These are phyloP conservation scores for Poteriospumella lacustris DNA, from an alignment of 108 stramenopile species.

Conservation along the genomic window DNA sequence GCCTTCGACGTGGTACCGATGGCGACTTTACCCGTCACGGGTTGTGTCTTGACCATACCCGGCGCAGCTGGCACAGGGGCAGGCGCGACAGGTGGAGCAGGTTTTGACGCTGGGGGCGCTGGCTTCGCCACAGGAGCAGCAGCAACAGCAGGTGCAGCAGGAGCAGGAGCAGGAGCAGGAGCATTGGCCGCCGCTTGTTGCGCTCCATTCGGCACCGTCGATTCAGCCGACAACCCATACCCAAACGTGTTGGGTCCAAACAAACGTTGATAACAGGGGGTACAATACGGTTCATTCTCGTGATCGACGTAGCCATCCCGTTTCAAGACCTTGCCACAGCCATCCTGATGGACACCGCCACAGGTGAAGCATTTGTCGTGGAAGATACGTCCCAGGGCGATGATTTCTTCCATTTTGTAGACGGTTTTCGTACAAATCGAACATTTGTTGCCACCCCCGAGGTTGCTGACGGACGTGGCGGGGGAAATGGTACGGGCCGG, in stretches of 20 bases:
- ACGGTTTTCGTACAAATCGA: slow-evolving; percentile 1
- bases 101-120: background rate
- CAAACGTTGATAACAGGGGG: background rate
- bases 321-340: background rate
- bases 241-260: background rate
- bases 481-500: too few relatives aligned
- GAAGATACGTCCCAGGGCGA: background rate
- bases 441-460: too few relatives aligned
- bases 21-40: too few relatives aligned
- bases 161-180: background rate
- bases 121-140: background rate
- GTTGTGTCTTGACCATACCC: background rate
- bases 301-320: slow-evolving; percentile 11
- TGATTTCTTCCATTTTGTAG: background rate
- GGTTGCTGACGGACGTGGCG: too few relatives aligned
- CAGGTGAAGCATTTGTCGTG: slow-evolving; percentile 11
- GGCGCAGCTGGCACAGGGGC: background rate
- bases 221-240: too few relatives aligned
- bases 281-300: background rate
- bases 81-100: background rate
- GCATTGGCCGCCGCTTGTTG: too few relatives aligned
- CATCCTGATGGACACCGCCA: background rate
- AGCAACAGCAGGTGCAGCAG: background rate
- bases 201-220: too few relatives aligned
- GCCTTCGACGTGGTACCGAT: background rate